Evolutionary conservation across 768 basidiomycete genomes (phyloP), one percentile per base, ranked within the genome.

Genomic region (Suillus subalutaceus): DNA sequence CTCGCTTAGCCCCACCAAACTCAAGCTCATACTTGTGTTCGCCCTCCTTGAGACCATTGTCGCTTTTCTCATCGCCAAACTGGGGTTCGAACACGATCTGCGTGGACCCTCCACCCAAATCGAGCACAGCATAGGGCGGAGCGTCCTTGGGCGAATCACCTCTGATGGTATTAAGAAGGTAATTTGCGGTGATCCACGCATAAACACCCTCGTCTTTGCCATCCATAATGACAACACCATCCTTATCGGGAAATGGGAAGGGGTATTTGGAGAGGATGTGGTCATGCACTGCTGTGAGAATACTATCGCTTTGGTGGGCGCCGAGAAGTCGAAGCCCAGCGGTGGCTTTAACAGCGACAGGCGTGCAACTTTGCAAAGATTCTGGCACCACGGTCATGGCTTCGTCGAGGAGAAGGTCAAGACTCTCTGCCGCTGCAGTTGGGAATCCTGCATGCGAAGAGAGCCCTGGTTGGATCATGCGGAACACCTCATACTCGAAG

Each of bases 181-280:
- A 98, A 78, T 99, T 99, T 66, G 93, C 94, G 20, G 97, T 97
- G 70, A 98, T 94, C 96, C 97, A 99, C 37, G 97, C 95, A 75
- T 93, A 99, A n/a, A 98, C 94, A 40, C 94, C 97, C 78, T 98
- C 97, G 74, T 99, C 96, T 69, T 89, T 86, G 8, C 96, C 96
- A 69, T 97, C 96, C 96, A 98, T 96, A 68, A 98, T 89, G 50
- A 85, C 86, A 41, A 97, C 94, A 2, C 86, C 88, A 59, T 88
- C 88, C 68, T 81, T 79, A 32, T 84, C 78, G n/a, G 82, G 80
- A 46, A 91, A 67, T 35, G 76, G 80, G 79, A 98, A 99, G 12
- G 90, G 89, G 70, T 90, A 97, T 65, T 77, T 79, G 3, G 72
- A 72, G 68, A 80, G 79, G 65, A 97, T 69, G 64, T 89, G 80